A percentile compares a stretch with the other conserved stretches of the same genome.
phyloP scores from a whole-genome alignment of 2,329 filamentous ascomycete genomes.

The Fusarium algeriense region DNA sequence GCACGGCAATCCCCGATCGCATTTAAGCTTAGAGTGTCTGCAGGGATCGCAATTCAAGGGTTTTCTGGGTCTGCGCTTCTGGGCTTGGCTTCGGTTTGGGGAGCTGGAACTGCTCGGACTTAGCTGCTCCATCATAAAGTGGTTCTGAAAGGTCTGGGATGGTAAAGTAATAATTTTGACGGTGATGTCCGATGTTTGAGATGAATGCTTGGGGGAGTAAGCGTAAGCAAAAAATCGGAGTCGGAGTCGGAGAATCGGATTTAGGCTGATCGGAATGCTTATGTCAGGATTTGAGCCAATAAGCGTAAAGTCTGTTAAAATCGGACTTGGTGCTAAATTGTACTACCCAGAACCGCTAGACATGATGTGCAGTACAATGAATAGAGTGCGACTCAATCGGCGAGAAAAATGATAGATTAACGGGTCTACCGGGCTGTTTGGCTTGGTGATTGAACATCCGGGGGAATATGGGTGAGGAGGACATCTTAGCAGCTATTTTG shows the following conservation, averaged over 20 bases:
- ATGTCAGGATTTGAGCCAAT: not conserved
- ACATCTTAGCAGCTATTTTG: too few relatives aligned
- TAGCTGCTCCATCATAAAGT: not conserved
- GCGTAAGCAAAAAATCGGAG: not conserved
- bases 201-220: not conserved
- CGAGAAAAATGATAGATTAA: not conserved
- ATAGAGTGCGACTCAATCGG: not conserved
- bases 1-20: slow-evolving; percentile 19
- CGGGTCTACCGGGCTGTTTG: too few relatives aligned
- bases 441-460: too few relatives aligned
- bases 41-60: slow-evolving; percentile 25
- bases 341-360: not conserved
- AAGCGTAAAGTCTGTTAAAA: not conserved
- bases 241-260: slow-evolving; percentile 1
- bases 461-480: too few relatives aligned
- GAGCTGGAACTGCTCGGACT: slow-evolving; percentile 2
- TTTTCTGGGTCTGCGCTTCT: slow-evolving; percentile 12
- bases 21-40: slow-evolving; percentile 24
- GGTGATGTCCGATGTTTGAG: not conserved
- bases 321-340: not conserved
- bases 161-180: too few relatives aligned
- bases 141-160: not conserved
- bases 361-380: not conserved
- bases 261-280: not conserved
- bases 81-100: not conserved